Evolutionary conservation across 2,329 filamentous ascomycete genomes (phyloP).

Genomic region (Zymoseptoria passerinii): DNA sequence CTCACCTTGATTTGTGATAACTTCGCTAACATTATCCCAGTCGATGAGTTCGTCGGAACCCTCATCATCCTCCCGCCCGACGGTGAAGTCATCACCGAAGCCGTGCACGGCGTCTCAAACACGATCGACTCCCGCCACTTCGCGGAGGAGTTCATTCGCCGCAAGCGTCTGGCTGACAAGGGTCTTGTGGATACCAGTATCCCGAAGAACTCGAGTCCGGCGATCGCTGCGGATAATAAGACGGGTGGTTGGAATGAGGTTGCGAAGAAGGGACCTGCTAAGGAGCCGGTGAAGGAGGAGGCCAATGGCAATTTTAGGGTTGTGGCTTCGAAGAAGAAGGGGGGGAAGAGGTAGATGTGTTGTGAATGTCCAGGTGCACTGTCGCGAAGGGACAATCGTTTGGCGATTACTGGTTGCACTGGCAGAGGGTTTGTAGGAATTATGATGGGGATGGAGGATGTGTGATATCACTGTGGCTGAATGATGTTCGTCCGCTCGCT

Average conservation of each 20-base stretch:
- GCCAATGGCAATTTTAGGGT: conserved; percentile 71
- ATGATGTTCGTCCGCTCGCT: not conserved
- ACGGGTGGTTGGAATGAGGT: conserved; percentile 88
- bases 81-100: conserved; percentile 74
- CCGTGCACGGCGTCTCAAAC: conserved; percentile 75
- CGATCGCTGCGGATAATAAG: conserved; percentile 22
- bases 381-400: not conserved
- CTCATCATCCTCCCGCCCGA: conserved; percentile 36
- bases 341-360: conserved; percentile 31
- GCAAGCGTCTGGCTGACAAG: conserved; percentile 87
- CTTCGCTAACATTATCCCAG: conserved; percentile 65
- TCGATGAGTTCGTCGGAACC: conserved; percentile 29
- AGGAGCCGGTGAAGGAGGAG: conserved; percentile 34
- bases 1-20: conserved; percentile 4
- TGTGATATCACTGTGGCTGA: not conserved
- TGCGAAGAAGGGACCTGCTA: conserved; percentile 71
- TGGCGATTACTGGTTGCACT: not conserved
- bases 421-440: not conserved
- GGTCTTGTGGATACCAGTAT: conserved; percentile 60
- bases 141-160: conserved; percentile 86
- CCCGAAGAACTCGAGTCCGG: conserved; percentile 43
- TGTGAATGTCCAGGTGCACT: not conserved
- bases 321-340: conserved; percentile 87
- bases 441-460: not conserved
- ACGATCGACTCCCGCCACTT: conserved; percentile 92